Evolutionary conservation across 345 rosid genomes (phyloP).

Genomic region (Citrus sinensis): DVS_A1.0 CM039167.1:5023001-5023500

Average conservation of each 20-base stretch:
- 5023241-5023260: neutral
- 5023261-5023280: neutral
- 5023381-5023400: constrained; percentile 12
- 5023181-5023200: constrained; percentile 8
- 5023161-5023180: neutral
- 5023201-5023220: neutral
- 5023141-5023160: neutral
- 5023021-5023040: neutral
- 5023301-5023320: neutral
- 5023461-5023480: constrained; percentile 9
- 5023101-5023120: neutral
- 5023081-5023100: no score
- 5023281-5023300: neutral
- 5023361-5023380: neutral
- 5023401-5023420: neutral
- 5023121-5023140: neutral
- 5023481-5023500: neutral
- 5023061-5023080: neutral
- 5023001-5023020: neutral
- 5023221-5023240: neutral
- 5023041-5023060: neutral
- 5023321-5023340: no score
- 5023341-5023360: neutral
- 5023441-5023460: constrained; percentile 3
- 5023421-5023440: neutral